Evolutionary conservation across 2,329 filamentous ascomycete species (phyloP).

Genomic region (Ceratocystis albifundus): DNA sequence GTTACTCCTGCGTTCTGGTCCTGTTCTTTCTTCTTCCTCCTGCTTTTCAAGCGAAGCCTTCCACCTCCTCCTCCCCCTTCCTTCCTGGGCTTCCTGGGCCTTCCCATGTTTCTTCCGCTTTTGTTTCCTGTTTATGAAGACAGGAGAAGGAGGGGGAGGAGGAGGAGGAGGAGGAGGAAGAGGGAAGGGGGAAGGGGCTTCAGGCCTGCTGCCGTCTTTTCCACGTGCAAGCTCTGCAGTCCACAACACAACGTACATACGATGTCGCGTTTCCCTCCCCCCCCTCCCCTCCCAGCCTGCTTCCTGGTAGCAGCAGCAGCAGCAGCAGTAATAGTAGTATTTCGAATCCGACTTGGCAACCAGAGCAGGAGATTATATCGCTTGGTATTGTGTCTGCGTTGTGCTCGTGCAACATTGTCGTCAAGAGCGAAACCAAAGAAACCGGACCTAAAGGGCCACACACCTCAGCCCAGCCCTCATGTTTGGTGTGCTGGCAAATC

Average conservation of each 20-base stretch:
- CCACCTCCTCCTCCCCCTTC: neutral
- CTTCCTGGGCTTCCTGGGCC: neutral
- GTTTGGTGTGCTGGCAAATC: neutral
- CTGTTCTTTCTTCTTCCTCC: neutral
- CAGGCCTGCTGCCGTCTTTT: neutral
- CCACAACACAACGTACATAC: neutral
- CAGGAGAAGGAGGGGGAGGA: too few relatives aligned
- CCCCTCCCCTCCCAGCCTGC: too few relatives aligned
- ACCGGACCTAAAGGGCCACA: neutral
- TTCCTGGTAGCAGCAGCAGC: too few relatives aligned
- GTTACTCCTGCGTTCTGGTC: neutral
- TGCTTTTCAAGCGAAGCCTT: neutral
- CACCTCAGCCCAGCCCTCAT: neutral
- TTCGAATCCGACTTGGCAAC: neutral
- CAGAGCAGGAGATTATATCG: neutral
- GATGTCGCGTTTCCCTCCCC: too few relatives aligned
- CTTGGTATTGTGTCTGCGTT: neutral
- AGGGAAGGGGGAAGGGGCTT: neutral
- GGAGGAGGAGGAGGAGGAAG: too few relatives aligned
- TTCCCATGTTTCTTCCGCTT: neutral
- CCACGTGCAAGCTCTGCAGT: neutral
- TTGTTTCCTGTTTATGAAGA: neutral
- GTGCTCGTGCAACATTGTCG: neutral
- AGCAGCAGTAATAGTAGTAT: neutral
- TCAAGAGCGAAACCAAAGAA: neutral